Percentiles rank a stretch among this genome's conserved stretches.
These are phyloP conservation scores for Kuraishia ogatae DNA, from an alignment of 805 yeast genomes.

Conservation along the genomic window DNA sequence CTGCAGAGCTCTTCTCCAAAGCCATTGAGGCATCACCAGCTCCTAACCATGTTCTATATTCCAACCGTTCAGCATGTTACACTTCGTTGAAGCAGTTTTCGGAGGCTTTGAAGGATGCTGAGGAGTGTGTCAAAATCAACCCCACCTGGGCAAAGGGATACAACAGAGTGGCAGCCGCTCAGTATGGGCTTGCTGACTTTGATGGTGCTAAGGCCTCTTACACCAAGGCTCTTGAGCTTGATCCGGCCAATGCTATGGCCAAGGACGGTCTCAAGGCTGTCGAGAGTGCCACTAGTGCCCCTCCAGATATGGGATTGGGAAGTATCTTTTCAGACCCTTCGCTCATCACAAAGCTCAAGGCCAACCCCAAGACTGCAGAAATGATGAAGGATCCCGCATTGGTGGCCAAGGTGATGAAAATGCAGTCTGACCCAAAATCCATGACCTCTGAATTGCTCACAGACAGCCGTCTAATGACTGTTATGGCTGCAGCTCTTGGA, in stretches of 20 bases:
- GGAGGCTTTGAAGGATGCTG: slow-evolving; percentile 78
- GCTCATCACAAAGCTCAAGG: slow-evolving; percentile 62
- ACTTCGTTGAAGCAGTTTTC: slow-evolving; percentile 70
- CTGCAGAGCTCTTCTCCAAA: slow-evolving; percentile 71
- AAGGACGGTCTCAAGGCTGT: slow-evolving; percentile 71
- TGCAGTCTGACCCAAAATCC: slow-evolving; percentile 68
- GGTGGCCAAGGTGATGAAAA: slow-evolving; percentile 54
- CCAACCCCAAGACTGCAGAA: slow-evolving; percentile 82
- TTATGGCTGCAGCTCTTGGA: slow-evolving; percentile 81
- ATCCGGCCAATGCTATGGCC: slow-evolving; percentile 79
- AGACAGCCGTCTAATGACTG: slow-evolving; percentile 84
- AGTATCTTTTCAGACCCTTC: slow-evolving; percentile 75
- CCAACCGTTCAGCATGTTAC: slow-evolving; percentile 89
- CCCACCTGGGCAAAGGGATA: slow-evolving; percentile 94
- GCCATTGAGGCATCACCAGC: slow-evolving; percentile 77
- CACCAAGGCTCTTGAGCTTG: slow-evolving; percentile 73
- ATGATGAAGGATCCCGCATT: slow-evolving; percentile 82
- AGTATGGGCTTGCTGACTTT: slow-evolving; percentile 73
- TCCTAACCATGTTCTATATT: slow-evolving; percentile 88
- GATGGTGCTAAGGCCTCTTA: slow-evolving; percentile 69
- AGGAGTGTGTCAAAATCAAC: slow-evolving; percentile 72
- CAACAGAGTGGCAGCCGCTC: slow-evolving; percentile 89
- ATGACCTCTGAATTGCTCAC: slow-evolving; percentile 60
- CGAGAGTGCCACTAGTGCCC: slow-evolving; percentile 30
- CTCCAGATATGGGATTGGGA: slow-evolving; percentile 69